phyloP scores from a whole-genome alignment of 2,329 filamentous ascomycete genomes.

The Trichoderma harzianum region DNA sequence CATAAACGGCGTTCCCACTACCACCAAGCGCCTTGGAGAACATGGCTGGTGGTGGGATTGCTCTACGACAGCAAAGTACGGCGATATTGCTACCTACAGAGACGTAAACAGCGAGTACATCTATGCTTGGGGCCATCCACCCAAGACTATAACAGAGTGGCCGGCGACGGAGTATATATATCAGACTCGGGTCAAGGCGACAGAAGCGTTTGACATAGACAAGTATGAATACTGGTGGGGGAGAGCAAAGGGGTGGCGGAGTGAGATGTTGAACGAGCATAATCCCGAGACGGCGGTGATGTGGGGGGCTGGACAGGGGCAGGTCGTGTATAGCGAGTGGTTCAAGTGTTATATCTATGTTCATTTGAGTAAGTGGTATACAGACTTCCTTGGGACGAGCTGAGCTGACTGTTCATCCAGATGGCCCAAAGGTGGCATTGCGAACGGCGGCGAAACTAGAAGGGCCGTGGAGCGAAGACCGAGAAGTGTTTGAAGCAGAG shows the following conservation, averaged over 20 bases:
- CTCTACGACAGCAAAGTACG: slow-evolving; percentile 32
- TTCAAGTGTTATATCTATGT: slow-evolving; percentile 37
- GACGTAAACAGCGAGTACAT: slow-evolving; percentile 38
- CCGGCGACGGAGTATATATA: slow-evolving; percentile 32
- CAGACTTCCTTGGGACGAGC: neutral
- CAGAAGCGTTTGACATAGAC: slow-evolving; percentile 34
- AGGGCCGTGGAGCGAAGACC: slow-evolving; percentile 37
- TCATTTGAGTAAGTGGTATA: slow-evolving; percentile 22
- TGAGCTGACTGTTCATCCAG: neutral
- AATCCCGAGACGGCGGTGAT: slow-evolving; percentile 36
- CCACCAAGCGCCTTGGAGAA: slow-evolving; percentile 30
- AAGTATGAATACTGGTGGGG: slow-evolving; percentile 44
- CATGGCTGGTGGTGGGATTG: slow-evolving; percentile 37
- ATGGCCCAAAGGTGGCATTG: slow-evolving; percentile 16
- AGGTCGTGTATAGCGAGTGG: slow-evolving; percentile 36
- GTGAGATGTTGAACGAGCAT: slow-evolving; percentile 30
- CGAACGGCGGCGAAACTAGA: slow-evolving; percentile 28
- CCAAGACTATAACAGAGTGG: slow-evolving; percentile 28
- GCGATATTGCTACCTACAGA: slow-evolving; percentile 37
- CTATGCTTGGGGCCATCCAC: slow-evolving; percentile 39
- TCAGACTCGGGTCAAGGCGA: slow-evolving; percentile 34
- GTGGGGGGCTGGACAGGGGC: slow-evolving; percentile 38
- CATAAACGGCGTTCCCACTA: slow-evolving; percentile 32
- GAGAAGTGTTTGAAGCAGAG: slow-evolving; percentile 33
- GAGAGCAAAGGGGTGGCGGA: slow-evolving; percentile 35